Conservation (phyloP, 2,329 filamentous ascomycete species). For the Trichoderma harzianum region DNA sequence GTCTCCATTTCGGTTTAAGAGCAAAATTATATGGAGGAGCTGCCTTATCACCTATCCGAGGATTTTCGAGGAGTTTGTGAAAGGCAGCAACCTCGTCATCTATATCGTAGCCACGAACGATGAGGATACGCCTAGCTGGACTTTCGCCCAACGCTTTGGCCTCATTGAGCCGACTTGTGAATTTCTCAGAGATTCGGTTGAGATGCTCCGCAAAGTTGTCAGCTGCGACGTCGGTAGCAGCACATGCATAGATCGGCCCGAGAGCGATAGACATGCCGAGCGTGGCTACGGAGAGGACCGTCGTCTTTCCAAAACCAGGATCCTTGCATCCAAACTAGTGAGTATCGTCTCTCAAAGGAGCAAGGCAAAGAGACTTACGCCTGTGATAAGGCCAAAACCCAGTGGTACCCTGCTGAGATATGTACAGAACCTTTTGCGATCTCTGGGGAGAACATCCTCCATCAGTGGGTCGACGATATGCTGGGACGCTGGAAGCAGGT, state of each 20-base stretch:
- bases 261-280: slow-evolving; percentile 18
- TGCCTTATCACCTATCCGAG: not conserved
- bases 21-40: not conserved
- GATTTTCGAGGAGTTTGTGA: not conserved
- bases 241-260: slow-evolving; percentile 16
- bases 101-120: not conserved
- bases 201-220: slow-evolving; percentile 15
- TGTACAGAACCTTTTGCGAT: slow-evolving; percentile 15
- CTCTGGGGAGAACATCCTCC: not conserved
- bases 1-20: slow-evolving; percentile 16
- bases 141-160: not conserved
- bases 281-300: not conserved
- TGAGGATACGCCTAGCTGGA: not conserved
- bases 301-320: slow-evolving; percentile 22
- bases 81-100: slow-evolving; percentile 3
- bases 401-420: slow-evolving; percentile 19
- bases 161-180: not conserved
- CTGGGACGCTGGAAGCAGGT: slow-evolving; percentile 4
- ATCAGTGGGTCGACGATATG: slow-evolving; percentile 5
- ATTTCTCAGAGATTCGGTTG: not conserved
- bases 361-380: slow-evolving; percentile 13
- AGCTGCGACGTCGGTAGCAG: not conserved
- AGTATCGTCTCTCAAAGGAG: not conserved
- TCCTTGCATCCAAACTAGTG: slow-evolving; percentile 12
- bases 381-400: slow-evolving; percentile 19